phyloP scores from a whole-genome alignment of 495 filamentous ascomycete species.

The Trichoderma erinaceum region DNA sequence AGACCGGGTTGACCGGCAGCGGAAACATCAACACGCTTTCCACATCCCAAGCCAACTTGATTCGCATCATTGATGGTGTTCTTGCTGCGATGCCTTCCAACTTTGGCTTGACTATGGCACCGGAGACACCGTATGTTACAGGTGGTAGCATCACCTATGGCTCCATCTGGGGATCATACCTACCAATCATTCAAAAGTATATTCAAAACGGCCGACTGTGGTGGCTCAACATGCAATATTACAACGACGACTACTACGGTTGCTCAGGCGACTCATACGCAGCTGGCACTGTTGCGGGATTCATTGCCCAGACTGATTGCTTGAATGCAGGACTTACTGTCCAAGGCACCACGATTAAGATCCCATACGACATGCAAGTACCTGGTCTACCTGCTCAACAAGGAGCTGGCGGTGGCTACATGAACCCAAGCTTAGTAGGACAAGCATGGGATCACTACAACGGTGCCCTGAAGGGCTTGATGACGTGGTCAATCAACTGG shows the following conservation, averaged over 20 bases:
- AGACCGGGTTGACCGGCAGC: conserved; percentile 24
- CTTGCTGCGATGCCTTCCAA: conserved; percentile 23
- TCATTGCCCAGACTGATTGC: conserved; percentile 26
- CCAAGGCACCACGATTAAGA: conserved; percentile 21
- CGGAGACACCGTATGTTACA: conserved; percentile 25
- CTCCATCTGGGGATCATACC: conserved; percentile 24
- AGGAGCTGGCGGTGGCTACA: conserved; percentile 22
- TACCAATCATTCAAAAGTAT: conserved; percentile 27
- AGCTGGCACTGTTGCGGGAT: conserved; percentile 23
- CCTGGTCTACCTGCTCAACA: conserved; percentile 22
- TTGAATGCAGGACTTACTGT: conserved; percentile 21
- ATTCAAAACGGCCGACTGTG: conserved; percentile 24
- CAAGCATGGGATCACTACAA: conserved; percentile 24
- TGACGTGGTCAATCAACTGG: conserved; percentile 28
- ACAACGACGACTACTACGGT: conserved; percentile 25
- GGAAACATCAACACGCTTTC: conserved; percentile 21
- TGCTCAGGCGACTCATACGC: conserved; percentile 23
- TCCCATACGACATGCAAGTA: conserved; percentile 24
- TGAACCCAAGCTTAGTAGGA: conserved; percentile 19
- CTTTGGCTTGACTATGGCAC: conserved; percentile 26
- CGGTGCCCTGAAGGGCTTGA: conserved; percentile 22
- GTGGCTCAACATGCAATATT: conserved; percentile 27
- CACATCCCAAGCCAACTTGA: conserved; percentile 22
- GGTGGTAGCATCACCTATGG: conserved; percentile 21
- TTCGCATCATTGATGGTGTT: conserved; percentile 25